Evolutionary conservation across 1,284 basidiomycete genomes (phyloP).

Genomic region (Hymenochaete sp.): DNA sequence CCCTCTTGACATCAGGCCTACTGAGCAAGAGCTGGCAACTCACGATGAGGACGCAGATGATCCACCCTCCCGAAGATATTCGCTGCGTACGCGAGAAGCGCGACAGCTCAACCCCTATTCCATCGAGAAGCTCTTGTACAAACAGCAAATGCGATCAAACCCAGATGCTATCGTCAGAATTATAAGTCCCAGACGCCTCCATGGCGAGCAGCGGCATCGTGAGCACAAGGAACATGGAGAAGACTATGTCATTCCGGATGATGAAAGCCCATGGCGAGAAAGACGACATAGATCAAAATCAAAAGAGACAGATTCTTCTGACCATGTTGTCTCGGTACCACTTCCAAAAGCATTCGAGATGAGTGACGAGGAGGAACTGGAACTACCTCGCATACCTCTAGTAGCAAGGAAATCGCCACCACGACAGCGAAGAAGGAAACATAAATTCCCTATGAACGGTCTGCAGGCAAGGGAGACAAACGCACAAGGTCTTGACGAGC

Average conservation of each 20-base stretch:
- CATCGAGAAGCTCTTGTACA: constrained; percentile 41
- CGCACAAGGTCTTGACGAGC: too few relatives aligned
- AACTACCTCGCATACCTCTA: not conserved
- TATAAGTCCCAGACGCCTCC: constrained; percentile 23
- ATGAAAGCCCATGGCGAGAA: constrained; percentile 18
- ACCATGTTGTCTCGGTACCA: not conserved
- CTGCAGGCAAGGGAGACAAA: too few relatives aligned
- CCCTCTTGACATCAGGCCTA: constrained; percentile 13
- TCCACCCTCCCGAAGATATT: constrained; percentile 29
- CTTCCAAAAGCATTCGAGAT: constrained; percentile 13
- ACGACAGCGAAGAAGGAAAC: not conserved
- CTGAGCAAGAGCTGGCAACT: constrained; percentile 6
- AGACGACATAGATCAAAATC: constrained; percentile 7
- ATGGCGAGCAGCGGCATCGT: constrained; percentile 4
- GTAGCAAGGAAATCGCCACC: not conserved
- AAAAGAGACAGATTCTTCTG: constrained; percentile 9
- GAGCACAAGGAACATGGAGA: constrained; percentile 25
- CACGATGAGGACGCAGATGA: not conserved
- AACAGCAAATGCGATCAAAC: constrained; percentile 34
- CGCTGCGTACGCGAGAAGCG: constrained; percentile 40
- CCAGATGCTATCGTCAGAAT: constrained; percentile 53
- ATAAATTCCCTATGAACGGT: too few relatives aligned
- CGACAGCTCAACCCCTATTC: constrained; percentile 49
- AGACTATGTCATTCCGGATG: constrained; percentile 20
- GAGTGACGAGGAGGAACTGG: constrained; percentile 14